A percentile compares a stretch with the other conserved stretches of the same genome.
Conservation (phyloP, 352 stramenopile species). For the Phytophthora tentaculata region DNA sequence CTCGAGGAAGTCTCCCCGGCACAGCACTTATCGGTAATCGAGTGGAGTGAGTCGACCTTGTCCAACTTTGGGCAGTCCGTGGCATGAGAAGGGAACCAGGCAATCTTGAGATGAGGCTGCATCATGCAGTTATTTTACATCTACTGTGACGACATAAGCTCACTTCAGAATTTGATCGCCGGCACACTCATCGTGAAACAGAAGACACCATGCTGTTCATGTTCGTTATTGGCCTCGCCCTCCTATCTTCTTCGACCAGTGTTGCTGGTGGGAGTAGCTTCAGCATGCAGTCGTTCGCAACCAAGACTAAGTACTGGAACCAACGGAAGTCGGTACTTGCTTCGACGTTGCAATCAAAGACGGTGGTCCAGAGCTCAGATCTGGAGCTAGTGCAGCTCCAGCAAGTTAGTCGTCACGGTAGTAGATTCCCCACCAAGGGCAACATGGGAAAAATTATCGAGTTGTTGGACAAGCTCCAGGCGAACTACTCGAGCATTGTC, state of each 20-base stretch:
- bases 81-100: not conserved
- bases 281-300: conserved; percentile 43
- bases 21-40: not conserved
- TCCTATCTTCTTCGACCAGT: not conserved
- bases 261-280: not conserved
- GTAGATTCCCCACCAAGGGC: conserved; percentile 58
- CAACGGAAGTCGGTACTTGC: conserved; percentile 29
- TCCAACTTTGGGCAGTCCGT: too few relatives aligned
- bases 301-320: conserved; percentile 67
- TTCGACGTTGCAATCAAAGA: conserved; percentile 15
- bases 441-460: conserved; percentile 56
- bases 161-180: not conserved
- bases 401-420: conserved; percentile 62
- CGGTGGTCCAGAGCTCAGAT: conserved; percentile 26
- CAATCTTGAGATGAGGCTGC: too few relatives aligned
- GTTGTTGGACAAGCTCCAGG: conserved; percentile 52
- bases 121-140: too few relatives aligned
- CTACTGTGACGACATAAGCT: not conserved
- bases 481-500: conserved; percentile 40
- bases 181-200: not conserved
- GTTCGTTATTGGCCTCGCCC: conserved; percentile 1
- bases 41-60: too few relatives aligned
- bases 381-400: conserved; percentile 63
- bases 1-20: too few relatives aligned
- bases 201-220: conserved; percentile 12